A percentile compares a stretch with the other conserved stretches of the same genome.
Evolutionary conservation across 106 monocot species (phyloP).

Genomic region (Phalaenopsis aphrodite): DNA sequence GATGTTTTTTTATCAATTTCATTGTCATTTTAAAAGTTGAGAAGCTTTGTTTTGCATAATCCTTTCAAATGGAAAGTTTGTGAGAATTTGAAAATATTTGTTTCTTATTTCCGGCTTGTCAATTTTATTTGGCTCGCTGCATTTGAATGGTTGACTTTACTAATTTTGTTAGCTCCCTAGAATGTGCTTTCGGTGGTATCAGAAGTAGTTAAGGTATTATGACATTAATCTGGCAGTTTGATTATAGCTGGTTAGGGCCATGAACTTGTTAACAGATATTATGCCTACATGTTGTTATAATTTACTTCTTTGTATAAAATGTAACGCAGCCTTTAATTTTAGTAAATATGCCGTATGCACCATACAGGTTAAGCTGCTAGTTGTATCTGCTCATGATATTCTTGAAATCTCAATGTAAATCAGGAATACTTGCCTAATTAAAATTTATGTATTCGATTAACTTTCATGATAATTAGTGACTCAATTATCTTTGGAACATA

Average conservation of each 20-base stretch:
- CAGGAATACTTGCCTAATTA: background rate
- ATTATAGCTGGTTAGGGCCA: background rate
- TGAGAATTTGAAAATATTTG: background rate
- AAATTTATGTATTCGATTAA: background rate
- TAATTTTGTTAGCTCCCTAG: background rate
- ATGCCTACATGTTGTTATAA: background rate
- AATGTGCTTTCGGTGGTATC: slow-evolving; percentile 1
- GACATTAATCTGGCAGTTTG: background rate
- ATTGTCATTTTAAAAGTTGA: background rate
- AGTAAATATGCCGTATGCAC: background rate
- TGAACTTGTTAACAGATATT: background rate
- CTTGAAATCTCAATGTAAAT: background rate
- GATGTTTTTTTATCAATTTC: background rate
- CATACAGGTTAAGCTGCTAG: background rate
- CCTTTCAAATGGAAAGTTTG: background rate
- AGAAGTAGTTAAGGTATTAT: background rate
- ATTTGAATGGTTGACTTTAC: background rate
- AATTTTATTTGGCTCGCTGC: background rate
- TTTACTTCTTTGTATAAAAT: background rate
- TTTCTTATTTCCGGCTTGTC: background rate
- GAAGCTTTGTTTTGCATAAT: background rate
- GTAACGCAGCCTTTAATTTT: background rate
- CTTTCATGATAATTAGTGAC: background rate
- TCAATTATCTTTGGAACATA: too few relatives aligned
- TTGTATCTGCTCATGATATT: background rate